Percentiles rank a stretch among this genome's conserved stretches.
phyloP scores from a whole-genome alignment of 257 asterid species.

The Plantago major region DNA sequence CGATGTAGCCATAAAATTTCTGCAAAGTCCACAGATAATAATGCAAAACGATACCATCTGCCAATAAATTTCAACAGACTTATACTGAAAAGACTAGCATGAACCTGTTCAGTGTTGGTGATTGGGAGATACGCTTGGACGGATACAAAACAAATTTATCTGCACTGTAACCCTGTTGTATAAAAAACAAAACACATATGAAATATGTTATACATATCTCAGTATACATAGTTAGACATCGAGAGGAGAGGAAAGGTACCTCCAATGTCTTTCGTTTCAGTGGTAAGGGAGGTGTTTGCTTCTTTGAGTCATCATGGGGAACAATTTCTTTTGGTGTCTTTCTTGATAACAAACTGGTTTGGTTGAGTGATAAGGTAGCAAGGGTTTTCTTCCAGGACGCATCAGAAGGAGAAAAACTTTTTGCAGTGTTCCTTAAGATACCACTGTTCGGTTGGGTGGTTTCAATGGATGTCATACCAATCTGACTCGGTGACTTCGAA shows the following conservation, averaged over 20 bases:
- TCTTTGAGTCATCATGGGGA: slow-evolving; percentile 24
- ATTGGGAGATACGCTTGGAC: slow-evolving; percentile 48
- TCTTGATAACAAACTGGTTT: slow-evolving; percentile 27
- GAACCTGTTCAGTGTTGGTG: slow-evolving; percentile 55
- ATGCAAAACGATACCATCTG: slow-evolving; percentile 9
- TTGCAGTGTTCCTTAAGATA: no score
- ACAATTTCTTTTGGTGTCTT: slow-evolving; percentile 26
- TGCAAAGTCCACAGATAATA: slow-evolving; percentile 38
- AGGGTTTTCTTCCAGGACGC: no score
- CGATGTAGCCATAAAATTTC: slow-evolving; percentile 40
- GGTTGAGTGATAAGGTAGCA: slow-evolving; percentile 10
- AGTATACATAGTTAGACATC: slow-evolving; percentile 5
- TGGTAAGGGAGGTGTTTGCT: slow-evolving; percentile 35
- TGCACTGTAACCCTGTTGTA: slow-evolving; percentile 42
- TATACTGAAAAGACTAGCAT: slow-evolving; percentile 18
- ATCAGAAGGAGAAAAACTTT: no score
- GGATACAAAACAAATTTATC: slow-evolving; percentile 41
- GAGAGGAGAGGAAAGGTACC: slow-evolving; percentile 40
- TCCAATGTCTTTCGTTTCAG: slow-evolving; percentile 60
- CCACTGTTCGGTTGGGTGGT: background rate
- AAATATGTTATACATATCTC: no score
- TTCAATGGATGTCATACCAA: slow-evolving; percentile 32
- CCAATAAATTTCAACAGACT: slow-evolving; percentile 8
- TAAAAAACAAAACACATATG: slow-evolving; percentile 4
- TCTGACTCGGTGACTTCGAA: slow-evolving; percentile 30